Base-by-base conservation (phyloP, 306 rosid genomes). In the Prunus davidiana region DNA sequence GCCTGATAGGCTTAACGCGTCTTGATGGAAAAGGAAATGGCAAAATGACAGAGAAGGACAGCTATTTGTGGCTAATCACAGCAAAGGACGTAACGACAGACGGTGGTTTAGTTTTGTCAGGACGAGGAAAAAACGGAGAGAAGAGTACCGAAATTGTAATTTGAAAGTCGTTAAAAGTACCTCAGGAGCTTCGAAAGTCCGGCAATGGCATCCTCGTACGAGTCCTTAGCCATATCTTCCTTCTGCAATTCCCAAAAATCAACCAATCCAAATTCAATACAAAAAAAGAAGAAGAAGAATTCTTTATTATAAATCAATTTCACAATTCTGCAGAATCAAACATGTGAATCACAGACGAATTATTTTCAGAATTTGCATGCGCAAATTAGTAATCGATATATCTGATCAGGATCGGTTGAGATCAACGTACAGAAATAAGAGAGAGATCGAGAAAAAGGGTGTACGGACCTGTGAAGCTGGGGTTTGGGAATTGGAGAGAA, bases 171-270 rank as follows among this genome's bases (percentile, higher is more conserved):
- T 13, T 45, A 20, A 83, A 83, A 2, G n/a, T 64, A 89, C 98
- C 97, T 90, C 69, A 94, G 80, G 67, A 94, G 95, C 86, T 88
- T 90, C 19, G 83, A 71, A 64, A 94, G 88, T 43, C 83, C 87
- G 74, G 88, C 96, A 72, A 91, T 84, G 80, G 96, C 98, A 6
- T 85, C 95, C 60, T 91, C 88, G 83, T 81, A 91, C 52, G 94
- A 78, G 16, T 90, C 94, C 50, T 71, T 84, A 20, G 87, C 93
- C 98, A 94, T 91, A 60, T 79, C 94, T 79, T 92, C 91, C 76
- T 80, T 84, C 93, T 92, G 88, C 7, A 15, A 52, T 32, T 34
- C n/a, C 67, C 38, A 32, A 72, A 68, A 57, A 24, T 20, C 78
- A 76, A 64, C 51, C 32, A 54, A 24, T 54, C 9, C 18, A 9